phyloP scores from a whole-genome alignment of 2,329 filamentous ascomycete genomes.

The Fusarium penzigii region DNA sequence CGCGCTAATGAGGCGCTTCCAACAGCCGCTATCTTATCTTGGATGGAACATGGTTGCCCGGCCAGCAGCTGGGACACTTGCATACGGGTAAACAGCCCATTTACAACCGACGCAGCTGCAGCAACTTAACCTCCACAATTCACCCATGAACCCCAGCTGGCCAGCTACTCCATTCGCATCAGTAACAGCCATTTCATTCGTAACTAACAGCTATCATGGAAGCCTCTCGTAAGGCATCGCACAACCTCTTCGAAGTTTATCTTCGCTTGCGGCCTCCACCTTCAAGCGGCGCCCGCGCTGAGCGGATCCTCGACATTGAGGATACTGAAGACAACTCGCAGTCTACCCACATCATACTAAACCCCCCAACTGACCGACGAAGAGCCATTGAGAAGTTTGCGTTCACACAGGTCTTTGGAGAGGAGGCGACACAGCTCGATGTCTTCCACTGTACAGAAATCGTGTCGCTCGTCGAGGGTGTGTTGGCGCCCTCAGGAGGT shows the following conservation, averaged over 20 bases:
- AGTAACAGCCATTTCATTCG: too few species aligned
- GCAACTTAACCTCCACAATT: conserved; percentile 12
- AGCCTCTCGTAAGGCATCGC: conserved; percentile 36
- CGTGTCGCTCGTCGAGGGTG: conserved; percentile 74
- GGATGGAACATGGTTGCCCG: conserved; percentile 19
- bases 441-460: conserved; percentile 82
- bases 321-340: conserved; percentile 43
- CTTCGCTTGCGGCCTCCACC: conserved; percentile 78
- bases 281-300: conserved; percentile 45
- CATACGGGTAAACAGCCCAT: conserved; percentile 10
- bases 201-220: conserved; percentile 37
- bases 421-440: conserved; percentile 80
- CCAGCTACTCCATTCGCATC: conserved; percentile 6
- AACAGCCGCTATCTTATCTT: conserved; percentile 19
- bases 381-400: conserved; percentile 90
- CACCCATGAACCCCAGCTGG: conserved; percentile 26
- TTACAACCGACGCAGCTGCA: conserved; percentile 10
- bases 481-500: conserved; percentile 69
- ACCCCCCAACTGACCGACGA: conserved; percentile 82
- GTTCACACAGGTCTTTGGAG: conserved; percentile 92
- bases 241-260: conserved; percentile 85
- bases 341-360: conserved; percentile 72
- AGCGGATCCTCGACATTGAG: conserved; percentile 82
- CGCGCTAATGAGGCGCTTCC: not conserved
- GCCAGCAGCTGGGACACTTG: conserved; percentile 17